Conservation (phyloP, 352 stramenopile genomes). For the Globisporangium echinulatum region DNA sequence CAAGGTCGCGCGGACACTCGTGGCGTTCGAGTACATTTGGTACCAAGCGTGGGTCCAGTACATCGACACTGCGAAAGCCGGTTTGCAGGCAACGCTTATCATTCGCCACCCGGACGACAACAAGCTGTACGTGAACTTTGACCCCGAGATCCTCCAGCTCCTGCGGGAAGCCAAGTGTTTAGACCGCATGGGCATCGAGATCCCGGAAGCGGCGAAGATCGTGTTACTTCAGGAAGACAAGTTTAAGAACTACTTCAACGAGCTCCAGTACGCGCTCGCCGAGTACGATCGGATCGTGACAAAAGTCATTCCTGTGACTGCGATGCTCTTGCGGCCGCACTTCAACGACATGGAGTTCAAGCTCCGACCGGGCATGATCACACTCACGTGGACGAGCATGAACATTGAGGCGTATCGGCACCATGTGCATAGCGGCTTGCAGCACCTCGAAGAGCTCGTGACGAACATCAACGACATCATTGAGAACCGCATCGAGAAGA, state of each 20-base stretch:
- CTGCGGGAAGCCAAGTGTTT: constrained; percentile 97
- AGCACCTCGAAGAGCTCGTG: constrained; percentile 96
- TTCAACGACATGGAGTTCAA: constrained; percentile 99
- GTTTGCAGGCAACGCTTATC: constrained; percentile 97
- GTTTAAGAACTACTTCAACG: constrained; percentile 98
- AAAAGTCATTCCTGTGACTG: constrained; percentile 97
- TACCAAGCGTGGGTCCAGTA: constrained; percentile 98
- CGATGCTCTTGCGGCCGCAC: constrained; percentile 92
- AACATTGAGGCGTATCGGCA: constrained; percentile 98
- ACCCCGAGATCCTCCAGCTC: constrained; percentile 97
- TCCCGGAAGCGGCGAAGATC: constrained; percentile 97
- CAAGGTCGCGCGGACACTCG: constrained; percentile 96
- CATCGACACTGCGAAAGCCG: constrained; percentile 97
- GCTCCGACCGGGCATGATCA: constrained; percentile 97
- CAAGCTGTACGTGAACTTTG: constrained; percentile 99
- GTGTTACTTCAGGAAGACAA: constrained; percentile 97
- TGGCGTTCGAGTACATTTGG: constrained; percentile 99
- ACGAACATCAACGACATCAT: constrained; percentile 99
- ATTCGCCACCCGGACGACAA: constrained; percentile 98
- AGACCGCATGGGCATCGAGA: constrained; percentile 97
- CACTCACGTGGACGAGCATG: constrained; percentile 99
- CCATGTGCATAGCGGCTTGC: constrained; percentile 89
- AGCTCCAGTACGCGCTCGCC: constrained; percentile 94
- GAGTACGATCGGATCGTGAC: constrained; percentile 97
- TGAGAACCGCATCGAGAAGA: constrained; percentile 98